A percentile compares a stretch with the other conserved stretches of the same genome.
These are phyloP conservation scores for Blastocystis sp. DNA, from an alignment of 352 stramenopile species.

Conservation along the genomic window DNA sequence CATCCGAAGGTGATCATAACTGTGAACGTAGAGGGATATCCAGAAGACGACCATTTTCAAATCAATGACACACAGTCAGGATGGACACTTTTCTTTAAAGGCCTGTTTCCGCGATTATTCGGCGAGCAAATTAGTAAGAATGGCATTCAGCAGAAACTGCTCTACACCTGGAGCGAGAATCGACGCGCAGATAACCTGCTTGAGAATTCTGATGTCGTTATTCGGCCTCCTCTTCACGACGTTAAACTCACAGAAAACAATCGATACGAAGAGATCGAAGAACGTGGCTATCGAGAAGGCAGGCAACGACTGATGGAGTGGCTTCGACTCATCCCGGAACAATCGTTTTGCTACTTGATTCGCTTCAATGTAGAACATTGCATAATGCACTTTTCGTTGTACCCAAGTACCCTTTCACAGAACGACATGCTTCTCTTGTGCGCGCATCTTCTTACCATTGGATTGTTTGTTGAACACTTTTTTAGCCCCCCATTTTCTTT, in stretches of 20 bases:
- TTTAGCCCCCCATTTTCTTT: neutral
- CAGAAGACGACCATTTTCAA: neutral
- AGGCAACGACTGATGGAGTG: slow-evolving; percentile 41
- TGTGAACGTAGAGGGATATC: slow-evolving; percentile 50
- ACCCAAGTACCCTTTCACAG: slow-evolving; percentile 44
- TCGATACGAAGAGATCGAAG: slow-evolving; percentile 48
- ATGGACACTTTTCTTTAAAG: slow-evolving; percentile 12
- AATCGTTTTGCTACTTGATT: neutral
- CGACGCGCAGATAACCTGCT: slow-evolving; percentile 10
- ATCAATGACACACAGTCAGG: slow-evolving; percentile 41
- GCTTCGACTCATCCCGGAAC: slow-evolving; percentile 10
- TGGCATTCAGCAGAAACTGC: slow-evolving; percentile 36
- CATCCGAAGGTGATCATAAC: slow-evolving; percentile 34
- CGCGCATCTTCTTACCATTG: neutral
- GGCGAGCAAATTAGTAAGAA: slow-evolving; percentile 19
- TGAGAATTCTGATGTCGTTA: slow-evolving; percentile 41
- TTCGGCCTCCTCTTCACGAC: slow-evolving; percentile 19
- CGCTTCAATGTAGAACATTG: neutral
- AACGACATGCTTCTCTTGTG: neutral
- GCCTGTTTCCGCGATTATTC: slow-evolving; percentile 14
- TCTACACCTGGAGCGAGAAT: slow-evolving; percentile 57
- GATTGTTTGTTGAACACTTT: neutral
- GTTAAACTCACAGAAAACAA: slow-evolving; percentile 30
- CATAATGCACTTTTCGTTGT: slow-evolving; percentile 43
- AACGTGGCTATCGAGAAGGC: slow-evolving; percentile 14